Evolutionary conservation across 106 monocot species (phyloP), one percentile per base, ranked within the genome.

Genomic region (Acanthochlamys bracteata): DNA sequence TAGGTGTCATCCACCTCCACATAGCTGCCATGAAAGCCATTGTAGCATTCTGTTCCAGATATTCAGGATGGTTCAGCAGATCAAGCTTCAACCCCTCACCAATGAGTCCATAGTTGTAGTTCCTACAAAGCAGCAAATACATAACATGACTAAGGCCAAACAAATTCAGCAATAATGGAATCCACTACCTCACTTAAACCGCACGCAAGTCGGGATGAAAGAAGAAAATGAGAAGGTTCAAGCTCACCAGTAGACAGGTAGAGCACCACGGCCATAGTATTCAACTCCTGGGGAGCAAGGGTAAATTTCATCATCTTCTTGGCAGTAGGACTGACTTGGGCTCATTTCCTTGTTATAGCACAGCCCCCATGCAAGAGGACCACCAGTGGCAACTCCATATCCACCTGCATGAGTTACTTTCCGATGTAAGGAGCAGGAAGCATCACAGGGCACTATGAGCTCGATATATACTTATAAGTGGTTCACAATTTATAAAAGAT

Each of bases 1-100:
- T 78, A 7, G 93, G 93, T 7, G 71, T 95, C 89, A 90, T 94
- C 94, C 96, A 96, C 70, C 75, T 66, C 82, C 82, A 88, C 10
- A 96, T 82, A 8, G 96, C 90, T 0, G 91, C 78, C 67, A 88
- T 82, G 78, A 96, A 96, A 12, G 90, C 96, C n/a, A 83, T 21
- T 11, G 96, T 91, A 0, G 96, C 87, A 57, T 96, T 96, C 72
- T 87, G 87, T 42, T 95, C 90, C 0, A 95, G 68, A 54, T 82
- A 80, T 52, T 95, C 90, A 9, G 95, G 94, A 65, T 82, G 86
- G 83, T 79, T 67, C 71, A 94, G 53, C n/a, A 90, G 72, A 76
- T 89, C 82, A 10, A 74, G 20, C 41, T 82, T 82, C 56, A 79
- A 24, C 10, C 70, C 81, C 20, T 86, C 68, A 9, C 75, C 80